Percentiles rank a stretch among this genome's conserved stretches.
Evolutionary conservation across 1,284 basidiomycete genomes (phyloP).

Genomic region (Flammula alnicola): DNA sequence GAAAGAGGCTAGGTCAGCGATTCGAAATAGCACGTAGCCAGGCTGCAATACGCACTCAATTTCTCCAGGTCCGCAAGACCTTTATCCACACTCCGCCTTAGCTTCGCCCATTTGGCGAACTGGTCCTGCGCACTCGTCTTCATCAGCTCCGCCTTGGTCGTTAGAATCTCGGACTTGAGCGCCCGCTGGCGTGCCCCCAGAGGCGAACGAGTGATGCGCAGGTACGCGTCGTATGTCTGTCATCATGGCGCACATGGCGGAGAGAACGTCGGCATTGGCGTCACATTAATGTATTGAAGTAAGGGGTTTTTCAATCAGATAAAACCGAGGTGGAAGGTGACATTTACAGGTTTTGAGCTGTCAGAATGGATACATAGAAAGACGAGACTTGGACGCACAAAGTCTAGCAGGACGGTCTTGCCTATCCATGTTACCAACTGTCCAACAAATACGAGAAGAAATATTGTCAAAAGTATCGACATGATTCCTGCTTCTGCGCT

Average conservation of each 20-base stretch:
- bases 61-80: conserved; percentile 93
- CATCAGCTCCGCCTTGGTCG: conserved; percentile 84
- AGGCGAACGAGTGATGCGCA: conserved; percentile 64
- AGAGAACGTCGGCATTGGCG: too few relatives aligned
- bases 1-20: too few relatives aligned
- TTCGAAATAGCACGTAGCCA: background rate
- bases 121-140: conserved; percentile 96
- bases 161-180: conserved; percentile 80
- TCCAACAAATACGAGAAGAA: conserved; percentile 79
- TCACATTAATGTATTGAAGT: too few relatives aligned
- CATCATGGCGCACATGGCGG: too few relatives aligned
- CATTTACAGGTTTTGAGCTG: too few relatives aligned
- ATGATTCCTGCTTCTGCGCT: conserved; percentile 39
- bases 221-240: conserved; percentile 74
- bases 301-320: too few relatives aligned
- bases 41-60: conserved; percentile 69
- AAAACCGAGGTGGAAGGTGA: too few relatives aligned
- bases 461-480: conserved; percentile 82
- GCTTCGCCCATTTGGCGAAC: conserved; percentile 98
- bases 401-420: conserved; percentile 77
- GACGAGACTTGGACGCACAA: conserved; percentile 53
- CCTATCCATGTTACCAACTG: conserved; percentile 90
- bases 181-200: conserved; percentile 60
- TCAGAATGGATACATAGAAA: conserved; percentile 3
- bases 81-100: conserved; percentile 91